phyloP scores from a whole-genome alignment of 257 asterid genomes.

The Mitragyna speciosa region DNA sequence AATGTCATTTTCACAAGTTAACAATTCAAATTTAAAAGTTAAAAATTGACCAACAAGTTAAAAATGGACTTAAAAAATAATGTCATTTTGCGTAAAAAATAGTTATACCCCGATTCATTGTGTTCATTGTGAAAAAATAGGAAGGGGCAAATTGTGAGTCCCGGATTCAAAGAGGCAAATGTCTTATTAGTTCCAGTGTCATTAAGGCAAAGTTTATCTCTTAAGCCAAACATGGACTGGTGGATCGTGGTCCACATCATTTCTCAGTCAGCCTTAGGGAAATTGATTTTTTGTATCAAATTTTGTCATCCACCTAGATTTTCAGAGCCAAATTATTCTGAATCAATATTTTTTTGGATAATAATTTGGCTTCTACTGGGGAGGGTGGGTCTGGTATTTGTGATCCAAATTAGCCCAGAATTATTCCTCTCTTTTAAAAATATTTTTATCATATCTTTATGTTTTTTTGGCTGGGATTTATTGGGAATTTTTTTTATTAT shows the following conservation, averaged over 20 bases:
- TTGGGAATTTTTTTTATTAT: not conserved
- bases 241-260: slow-evolving; percentile 2
- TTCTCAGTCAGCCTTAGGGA: not conserved
- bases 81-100: too few species aligned
- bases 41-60: too few species aligned
- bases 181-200: not conserved
- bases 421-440: not conserved
- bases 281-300: not conserved
- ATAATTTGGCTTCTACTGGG: slow-evolving; percentile 21
- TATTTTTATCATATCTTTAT: not conserved
- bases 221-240: not conserved
- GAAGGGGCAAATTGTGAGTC: too few species aligned
- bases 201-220: slow-evolving; percentile 1
- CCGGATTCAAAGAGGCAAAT: too few species aligned
- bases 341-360: slow-evolving; percentile 29
- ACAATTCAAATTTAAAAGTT: too few species aligned
- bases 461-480: not conserved
- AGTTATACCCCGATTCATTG: too few species aligned
- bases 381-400: slow-evolving; percentile 1
- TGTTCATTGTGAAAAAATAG: too few species aligned
- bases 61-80: too few species aligned
- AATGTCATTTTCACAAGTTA: too few species aligned
- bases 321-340: slow-evolving; percentile 14
- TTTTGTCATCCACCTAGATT: slow-evolving; percentile 7
- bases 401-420: not conserved